Conservation (phyloP, 352 stramenopile species). For the Pelagophyceae sp. region DNA sequence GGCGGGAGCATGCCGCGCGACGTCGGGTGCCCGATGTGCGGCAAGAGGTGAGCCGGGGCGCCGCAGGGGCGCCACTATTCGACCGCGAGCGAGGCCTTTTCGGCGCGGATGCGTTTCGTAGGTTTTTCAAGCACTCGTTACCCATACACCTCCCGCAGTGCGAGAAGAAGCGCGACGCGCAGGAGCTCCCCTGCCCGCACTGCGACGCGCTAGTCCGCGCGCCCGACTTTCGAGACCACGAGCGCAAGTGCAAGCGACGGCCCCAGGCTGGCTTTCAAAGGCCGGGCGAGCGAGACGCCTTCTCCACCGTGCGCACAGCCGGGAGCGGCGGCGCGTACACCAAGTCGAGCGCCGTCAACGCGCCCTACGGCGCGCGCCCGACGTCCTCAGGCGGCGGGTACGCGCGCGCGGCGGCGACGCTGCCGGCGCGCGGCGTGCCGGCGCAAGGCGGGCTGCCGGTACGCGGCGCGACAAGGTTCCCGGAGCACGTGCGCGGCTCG, state of each 20-base stretch:
- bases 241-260: neutral
- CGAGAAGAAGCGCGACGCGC: neutral
- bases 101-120: too few relatives aligned
- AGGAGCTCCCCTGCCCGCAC: neutral
- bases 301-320: too few relatives aligned
- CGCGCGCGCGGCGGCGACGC: too few relatives aligned
- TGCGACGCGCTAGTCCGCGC: neutral
- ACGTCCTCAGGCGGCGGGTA: neutral
- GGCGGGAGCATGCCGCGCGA: conserved; percentile 2
- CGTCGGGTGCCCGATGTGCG: conserved; percentile 15
- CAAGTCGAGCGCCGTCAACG: too few relatives aligned
- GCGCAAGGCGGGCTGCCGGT: neutral
- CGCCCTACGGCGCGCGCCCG: too few relatives aligned
- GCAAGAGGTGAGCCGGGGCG: too few relatives aligned
- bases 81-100: too few relatives aligned
- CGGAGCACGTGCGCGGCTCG: neutral
- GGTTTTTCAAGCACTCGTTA: conserved; percentile 11
- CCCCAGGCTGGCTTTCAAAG: neutral
- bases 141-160: conserved; percentile 18
- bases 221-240: neutral
- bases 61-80: too few relatives aligned
- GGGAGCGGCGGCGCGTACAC: too few relatives aligned
- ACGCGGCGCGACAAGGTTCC: neutral
- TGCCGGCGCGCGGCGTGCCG: too few relatives aligned
- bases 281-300: too few relatives aligned